Evolutionary conservation across 2,329 filamentous ascomycete species (phyloP), one percentile per base, ranked within the genome.

Genomic region (Geoglossum cookeanum): DNA sequence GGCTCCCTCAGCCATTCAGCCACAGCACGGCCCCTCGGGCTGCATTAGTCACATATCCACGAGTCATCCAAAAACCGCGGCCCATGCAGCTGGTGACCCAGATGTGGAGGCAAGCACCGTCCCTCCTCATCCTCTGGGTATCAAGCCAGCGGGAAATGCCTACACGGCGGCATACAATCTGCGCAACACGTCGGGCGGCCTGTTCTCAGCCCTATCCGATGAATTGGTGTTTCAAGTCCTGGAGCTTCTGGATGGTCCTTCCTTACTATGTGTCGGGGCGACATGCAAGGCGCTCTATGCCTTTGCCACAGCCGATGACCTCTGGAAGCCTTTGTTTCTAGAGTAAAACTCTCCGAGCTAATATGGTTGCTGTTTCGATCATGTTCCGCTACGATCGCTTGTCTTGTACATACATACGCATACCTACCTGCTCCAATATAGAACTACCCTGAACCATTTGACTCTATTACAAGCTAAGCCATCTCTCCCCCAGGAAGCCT

Each of bases 271-370:
- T 6, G 71, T 97, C 47, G 87, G 88, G 7, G 78, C 78, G 57
- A 85, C 89, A 4, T 95, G 90, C 74, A 87, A 82, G 67, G 89
- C 87, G 56, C 71, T 97, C 15, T 91, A 89, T 74, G 90, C 89
- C 1, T 94, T 91, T 67, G 85, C 84, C 57, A 76, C 83, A 55
- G 80, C 80, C 53, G 91, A 96, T 61, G 91, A 97, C 64, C 68
- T 96, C 39, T 97, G 91, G 91, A 90, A 92, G 69, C 70, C 81
- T 17, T 69, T 95, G 22, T 94, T 91, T 64, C 76, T 94, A 61
- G 78, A 81, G 89, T 95, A 81, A 80, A 87, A 81, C 54, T 45
- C 55, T 48, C 32, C 37, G 35, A 59, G 37, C 32, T 22, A 35
- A n/a, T 37, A 15, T 45, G 54, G 15, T 7, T 35, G 30, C 5